These are phyloP conservation scores for Vittaforma corneae DNA, from an alignment of 371 early-diverging fungal genomes.

Conservation along the genomic window DNA sequence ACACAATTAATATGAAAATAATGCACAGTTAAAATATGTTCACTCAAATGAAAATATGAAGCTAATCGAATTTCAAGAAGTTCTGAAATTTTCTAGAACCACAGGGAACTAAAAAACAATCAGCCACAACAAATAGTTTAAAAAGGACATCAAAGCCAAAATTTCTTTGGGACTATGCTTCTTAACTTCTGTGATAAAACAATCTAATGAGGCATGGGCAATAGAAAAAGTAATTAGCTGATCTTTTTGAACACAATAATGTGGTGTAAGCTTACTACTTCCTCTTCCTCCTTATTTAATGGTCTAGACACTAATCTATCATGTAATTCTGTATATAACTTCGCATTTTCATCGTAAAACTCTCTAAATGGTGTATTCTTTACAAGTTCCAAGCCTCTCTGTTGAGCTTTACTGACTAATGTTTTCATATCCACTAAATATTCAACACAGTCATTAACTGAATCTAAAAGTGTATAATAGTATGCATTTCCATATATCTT, in stretches of 20 bases:
- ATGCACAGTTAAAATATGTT: too few relatives aligned
- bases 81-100: too few relatives aligned
- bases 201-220: too few relatives aligned
- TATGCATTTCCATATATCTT: conserved; percentile 67
- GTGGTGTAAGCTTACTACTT: conserved; percentile 54
- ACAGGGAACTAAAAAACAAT: too few relatives aligned
- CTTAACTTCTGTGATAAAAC: too few relatives aligned
- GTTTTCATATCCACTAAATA: conserved; percentile 63
- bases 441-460: conserved; percentile 88
- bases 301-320: conserved; percentile 27
- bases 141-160: too few relatives aligned
- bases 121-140: too few relatives aligned
- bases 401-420: conserved; percentile 24
- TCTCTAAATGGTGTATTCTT: conserved; percentile 41
- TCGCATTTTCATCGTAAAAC: conserved; percentile 36
- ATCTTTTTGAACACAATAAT: conserved; percentile 49
- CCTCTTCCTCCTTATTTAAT: conserved; percentile 41
- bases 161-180: too few relatives aligned
- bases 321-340: conserved; percentile 27
- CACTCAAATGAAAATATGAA: too few relatives aligned
- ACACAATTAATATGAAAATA: too few relatives aligned
- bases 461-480: conserved; percentile 81
- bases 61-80: too few relatives aligned
- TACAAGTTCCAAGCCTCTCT: conserved; percentile 31
- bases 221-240: too few relatives aligned